These are phyloP conservation scores for Santalum album DNA, from an alignment of 164 flowering plant species.

Conservation along the genomic window DNA sequence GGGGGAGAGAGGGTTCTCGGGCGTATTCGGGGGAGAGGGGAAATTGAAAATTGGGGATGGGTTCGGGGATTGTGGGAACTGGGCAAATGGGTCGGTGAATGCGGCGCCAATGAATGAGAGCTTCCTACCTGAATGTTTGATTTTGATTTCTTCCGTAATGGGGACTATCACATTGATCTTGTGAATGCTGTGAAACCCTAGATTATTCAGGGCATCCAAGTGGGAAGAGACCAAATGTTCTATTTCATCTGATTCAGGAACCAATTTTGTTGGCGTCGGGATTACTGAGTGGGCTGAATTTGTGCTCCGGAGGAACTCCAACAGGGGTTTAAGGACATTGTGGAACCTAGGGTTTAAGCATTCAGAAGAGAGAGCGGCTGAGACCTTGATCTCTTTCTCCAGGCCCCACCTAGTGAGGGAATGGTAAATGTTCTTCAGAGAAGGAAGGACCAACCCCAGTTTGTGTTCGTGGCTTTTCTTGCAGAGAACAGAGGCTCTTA, in stretches of 20 bases:
- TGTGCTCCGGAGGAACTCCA: constrained; percentile 31
- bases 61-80: constrained; percentile 27
- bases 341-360: constrained; percentile 33
- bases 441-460: constrained; percentile 37
- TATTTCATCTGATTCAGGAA: constrained; percentile 16
- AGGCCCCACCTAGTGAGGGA: constrained; percentile 73
- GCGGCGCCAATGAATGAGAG: constrained; percentile 30
- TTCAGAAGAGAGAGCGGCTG: constrained; percentile 37
- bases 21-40: constrained; percentile 34
- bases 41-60: constrained; percentile 32
- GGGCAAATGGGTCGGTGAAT: constrained; percentile 38
- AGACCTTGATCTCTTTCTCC: constrained; percentile 51
- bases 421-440: constrained; percentile 49
- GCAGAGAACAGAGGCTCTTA: constrained; percentile 42
- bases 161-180: constrained; percentile 19
- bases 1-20: constrained; percentile 43
- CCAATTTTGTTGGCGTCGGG: constrained; percentile 18
- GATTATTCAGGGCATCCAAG: constrained; percentile 25
- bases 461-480: constrained; percentile 19
- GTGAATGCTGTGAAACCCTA: constrained; percentile 30
- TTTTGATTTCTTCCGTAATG: constrained; percentile 13
- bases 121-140: constrained; percentile 30
- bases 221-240: constrained; percentile 24
- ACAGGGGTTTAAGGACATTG: constrained; percentile 35
- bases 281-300: constrained; percentile 48